A percentile compares a stretch with the other conserved stretches of the same genome.
phyloP scores from a whole-genome alignment of 2,329 filamentous ascomycete species.

The Metarhizium humberi region DNA sequence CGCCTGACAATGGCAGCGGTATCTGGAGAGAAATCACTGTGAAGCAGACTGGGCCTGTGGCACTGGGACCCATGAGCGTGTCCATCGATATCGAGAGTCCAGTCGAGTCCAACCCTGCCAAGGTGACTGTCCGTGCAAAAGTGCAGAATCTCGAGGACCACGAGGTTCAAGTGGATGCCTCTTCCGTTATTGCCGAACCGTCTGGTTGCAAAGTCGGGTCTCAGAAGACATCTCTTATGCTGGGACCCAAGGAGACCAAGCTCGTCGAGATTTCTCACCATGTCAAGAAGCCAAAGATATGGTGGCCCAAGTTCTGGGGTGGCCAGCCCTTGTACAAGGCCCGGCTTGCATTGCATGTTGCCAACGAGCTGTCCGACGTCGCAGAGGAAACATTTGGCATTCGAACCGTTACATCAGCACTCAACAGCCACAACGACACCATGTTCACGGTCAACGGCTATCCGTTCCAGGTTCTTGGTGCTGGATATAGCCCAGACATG shows the following conservation, averaged over 20 bases:
- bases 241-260: conserved; percentile 27
- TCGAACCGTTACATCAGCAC: conserved; percentile 32
- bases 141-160: conserved; percentile 31
- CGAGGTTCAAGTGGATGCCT: conserved; percentile 26
- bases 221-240: conserved; percentile 22
- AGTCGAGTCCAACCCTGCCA: conserved; percentile 15
- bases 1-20: conserved; percentile 53
- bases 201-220: conserved; percentile 12
- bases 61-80: conserved; percentile 34
- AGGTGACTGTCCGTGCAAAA: conserved; percentile 27
- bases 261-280: conserved; percentile 24
- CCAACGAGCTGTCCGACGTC: conserved; percentile 19
- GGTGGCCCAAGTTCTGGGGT: conserved; percentile 56
- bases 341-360: conserved; percentile 19
- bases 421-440: conserved; percentile 45
- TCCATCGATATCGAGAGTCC: conserved; percentile 27
- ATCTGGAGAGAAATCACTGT: conserved; percentile 51
- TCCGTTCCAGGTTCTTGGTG: conserved; percentile 51
- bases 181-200: conserved; percentile 25
- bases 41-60: conserved; percentile 43
- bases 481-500: conserved; percentile 51
- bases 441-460: conserved; percentile 46
- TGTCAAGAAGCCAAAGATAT: conserved; percentile 38
- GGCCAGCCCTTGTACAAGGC: conserved; percentile 40
- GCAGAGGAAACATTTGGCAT: conserved; percentile 18